A percentile compares a stretch with the other conserved stretches of the same genome.
These are phyloP conservation scores for Podaxis carcinomalis DNA, from an alignment of 768 basidiomycete genomes.

Conservation along the genomic window DNA sequence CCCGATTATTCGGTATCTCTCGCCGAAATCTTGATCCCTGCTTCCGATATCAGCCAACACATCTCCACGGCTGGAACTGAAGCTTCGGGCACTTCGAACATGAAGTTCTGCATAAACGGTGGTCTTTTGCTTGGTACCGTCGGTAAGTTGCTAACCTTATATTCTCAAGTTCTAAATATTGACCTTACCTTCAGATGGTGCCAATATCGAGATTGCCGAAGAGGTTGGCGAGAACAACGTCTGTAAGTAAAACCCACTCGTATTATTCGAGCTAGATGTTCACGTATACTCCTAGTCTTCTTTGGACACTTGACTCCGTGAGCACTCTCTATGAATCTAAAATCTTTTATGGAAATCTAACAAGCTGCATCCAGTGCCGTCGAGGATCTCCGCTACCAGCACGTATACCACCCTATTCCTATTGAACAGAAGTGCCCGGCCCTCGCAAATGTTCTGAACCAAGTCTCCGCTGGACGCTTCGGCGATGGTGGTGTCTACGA, in stretches of 20 bases:
- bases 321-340: constrained; percentile 13
- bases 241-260: constrained; percentile 50
- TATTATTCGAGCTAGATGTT: not conserved
- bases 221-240: constrained; percentile 91
- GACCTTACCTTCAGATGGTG: constrained; percentile 57
- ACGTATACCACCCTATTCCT: constrained; percentile 77
- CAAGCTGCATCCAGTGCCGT: constrained; percentile 45
- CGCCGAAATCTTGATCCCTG: constrained; percentile 84
- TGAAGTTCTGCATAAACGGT: constrained; percentile 91
- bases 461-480: constrained; percentile 74
- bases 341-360: not conserved
- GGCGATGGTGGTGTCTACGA: constrained; percentile 82
- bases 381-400: constrained; percentile 81
- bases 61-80: constrained; percentile 98
- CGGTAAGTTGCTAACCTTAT: constrained; percentile 29
- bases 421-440: constrained; percentile 82
- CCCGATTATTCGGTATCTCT: constrained; percentile 91
- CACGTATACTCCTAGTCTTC: constrained; percentile 53
- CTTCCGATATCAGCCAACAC: constrained; percentile 92
- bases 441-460: constrained; percentile 73
- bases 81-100: constrained; percentile 76
- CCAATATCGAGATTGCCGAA: constrained; percentile 95
- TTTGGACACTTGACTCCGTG: constrained; percentile 82
- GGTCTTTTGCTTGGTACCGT: constrained; percentile 86
- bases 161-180: not conserved